Conservation (phyloP, 2,329 filamentous ascomycete genomes). For the Zopfia rhizophila region DNA sequence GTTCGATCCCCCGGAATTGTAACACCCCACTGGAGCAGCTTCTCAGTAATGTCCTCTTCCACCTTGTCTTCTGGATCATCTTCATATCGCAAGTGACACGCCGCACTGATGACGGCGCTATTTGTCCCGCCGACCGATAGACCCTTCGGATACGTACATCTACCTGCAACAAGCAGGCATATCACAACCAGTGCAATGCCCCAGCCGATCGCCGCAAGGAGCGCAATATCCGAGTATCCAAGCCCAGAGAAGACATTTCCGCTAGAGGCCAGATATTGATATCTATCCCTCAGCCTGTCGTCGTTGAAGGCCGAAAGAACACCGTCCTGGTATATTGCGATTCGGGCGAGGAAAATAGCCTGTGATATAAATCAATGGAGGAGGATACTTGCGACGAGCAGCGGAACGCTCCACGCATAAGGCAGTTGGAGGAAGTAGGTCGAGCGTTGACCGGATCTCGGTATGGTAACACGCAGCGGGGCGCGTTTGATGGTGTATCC, state of each 20-base stretch:
- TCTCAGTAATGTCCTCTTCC: slow-evolving; percentile 3
- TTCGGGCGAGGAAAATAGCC: slow-evolving; percentile 6
- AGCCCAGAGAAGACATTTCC: slow-evolving; percentile 7
- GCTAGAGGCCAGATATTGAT: slow-evolving; percentile 1
- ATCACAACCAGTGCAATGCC: slow-evolving; percentile 3
- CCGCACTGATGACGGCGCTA: slow-evolving; percentile 21
- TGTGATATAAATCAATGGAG: too few relatives aligned
- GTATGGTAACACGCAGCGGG: slow-evolving; percentile 7
- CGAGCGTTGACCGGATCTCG: slow-evolving; percentile 9
- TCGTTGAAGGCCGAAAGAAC: too few relatives aligned
- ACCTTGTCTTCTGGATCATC: background rate
- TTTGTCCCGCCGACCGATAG: slow-evolving; percentile 15
- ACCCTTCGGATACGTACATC: slow-evolving; percentile 10
- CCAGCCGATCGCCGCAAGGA: slow-evolving; percentile 10
- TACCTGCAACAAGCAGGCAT: slow-evolving; percentile 2
- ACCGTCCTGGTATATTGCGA: too few relatives aligned
- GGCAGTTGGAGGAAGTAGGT: slow-evolving; percentile 20
- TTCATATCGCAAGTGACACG: slow-evolving; percentile 13
- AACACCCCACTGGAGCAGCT: slow-evolving; percentile 17
- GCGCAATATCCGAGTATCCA: slow-evolving; percentile 11
- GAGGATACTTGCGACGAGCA: slow-evolving; percentile 6
- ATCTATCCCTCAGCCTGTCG: background rate
- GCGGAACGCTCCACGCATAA: slow-evolving; percentile 9
- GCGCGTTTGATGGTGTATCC: slow-evolving; percentile 30
- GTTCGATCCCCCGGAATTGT: slow-evolving; percentile 1